Evolutionary conservation across 805 yeast genomes (phyloP).

Genomic region (Citeromyces nyonsensis): DNA sequence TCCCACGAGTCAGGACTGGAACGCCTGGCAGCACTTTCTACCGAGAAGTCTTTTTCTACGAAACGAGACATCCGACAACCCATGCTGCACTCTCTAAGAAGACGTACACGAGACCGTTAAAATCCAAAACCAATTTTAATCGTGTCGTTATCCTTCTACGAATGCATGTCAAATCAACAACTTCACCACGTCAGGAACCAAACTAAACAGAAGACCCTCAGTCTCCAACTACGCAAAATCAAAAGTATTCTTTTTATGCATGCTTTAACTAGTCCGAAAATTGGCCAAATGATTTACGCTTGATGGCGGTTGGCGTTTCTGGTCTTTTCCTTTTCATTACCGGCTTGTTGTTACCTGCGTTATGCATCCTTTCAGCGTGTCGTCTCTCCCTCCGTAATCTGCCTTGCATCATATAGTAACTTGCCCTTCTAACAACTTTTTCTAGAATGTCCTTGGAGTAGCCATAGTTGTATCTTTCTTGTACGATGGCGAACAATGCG

Average conservation of each 20-base stretch:
- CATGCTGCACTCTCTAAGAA: too few relatives aligned
- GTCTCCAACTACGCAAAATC: constrained; percentile 1
- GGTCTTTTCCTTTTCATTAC: background rate
- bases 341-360: constrained; percentile 1
- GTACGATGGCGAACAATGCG: constrained; percentile 30
- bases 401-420: constrained; percentile 70
- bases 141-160: too few relatives aligned
- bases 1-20: too few relatives aligned
- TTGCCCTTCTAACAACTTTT: constrained; percentile 65
- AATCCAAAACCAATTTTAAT: too few relatives aligned
- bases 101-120: too few relatives aligned
- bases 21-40: too few relatives aligned
- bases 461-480: constrained; percentile 28
- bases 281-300: background rate
- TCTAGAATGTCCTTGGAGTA: constrained; percentile 43
- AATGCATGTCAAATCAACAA: too few relatives aligned
- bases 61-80: too few relatives aligned
- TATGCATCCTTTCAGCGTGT: constrained; percentile 19
- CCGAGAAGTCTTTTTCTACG: too few relatives aligned
- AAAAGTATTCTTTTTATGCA: background rate
- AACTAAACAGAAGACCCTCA: too few relatives aligned
- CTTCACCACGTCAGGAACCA: too few relatives aligned
- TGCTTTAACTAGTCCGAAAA: background rate
- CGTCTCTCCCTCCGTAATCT: constrained; percentile 56
- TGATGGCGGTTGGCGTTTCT: background rate